Conservation (phyloP, 306 rosid genomes). For the Quercus aquifolioides region DNA sequence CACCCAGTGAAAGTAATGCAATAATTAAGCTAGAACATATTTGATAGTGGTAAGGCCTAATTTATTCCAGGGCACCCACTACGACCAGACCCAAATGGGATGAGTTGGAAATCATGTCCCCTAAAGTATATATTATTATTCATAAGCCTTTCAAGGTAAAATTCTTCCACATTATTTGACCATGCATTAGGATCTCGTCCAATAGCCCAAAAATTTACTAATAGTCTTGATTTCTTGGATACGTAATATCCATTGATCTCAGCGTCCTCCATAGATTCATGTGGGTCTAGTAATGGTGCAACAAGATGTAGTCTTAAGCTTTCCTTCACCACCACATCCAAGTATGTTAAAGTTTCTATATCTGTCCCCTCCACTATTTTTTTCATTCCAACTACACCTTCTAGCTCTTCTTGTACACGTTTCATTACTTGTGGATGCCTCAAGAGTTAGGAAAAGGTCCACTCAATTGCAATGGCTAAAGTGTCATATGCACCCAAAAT, state of each 20-base stretch:
- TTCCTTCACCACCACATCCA: too few species aligned
- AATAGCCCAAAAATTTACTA: not conserved
- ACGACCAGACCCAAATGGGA: too few species aligned
- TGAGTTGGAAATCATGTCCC: too few species aligned
- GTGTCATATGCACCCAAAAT: not conserved
- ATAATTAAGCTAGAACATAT: too few species aligned
- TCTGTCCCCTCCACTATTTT: too few species aligned
- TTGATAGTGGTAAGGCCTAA: too few species aligned
- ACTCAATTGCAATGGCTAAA: not conserved
- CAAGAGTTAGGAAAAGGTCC: slow-evolving; percentile 43
- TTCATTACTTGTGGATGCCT: slow-evolving; percentile 35
- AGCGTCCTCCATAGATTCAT: slow-evolving; percentile 26
- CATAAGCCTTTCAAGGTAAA: slow-evolving; percentile 43
- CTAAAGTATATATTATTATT: not conserved
- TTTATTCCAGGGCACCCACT: too few species aligned
- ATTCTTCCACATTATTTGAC: slow-evolving; percentile 32
- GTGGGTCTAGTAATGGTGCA: not conserved
- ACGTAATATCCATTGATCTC: slow-evolving; percentile 32
- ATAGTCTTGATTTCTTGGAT: slow-evolving; percentile 25
- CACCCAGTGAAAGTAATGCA: slow-evolving; percentile 30
- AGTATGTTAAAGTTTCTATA: too few species aligned
- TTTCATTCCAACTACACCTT: too few species aligned
- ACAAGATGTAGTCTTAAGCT: too few species aligned
- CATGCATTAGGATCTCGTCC: slow-evolving; percentile 1
- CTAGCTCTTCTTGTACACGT: slow-evolving; percentile 4